Evolutionary conservation across 495 filamentous ascomycete species (phyloP).

Genomic region (Podospora pseudoanserina): DNA sequence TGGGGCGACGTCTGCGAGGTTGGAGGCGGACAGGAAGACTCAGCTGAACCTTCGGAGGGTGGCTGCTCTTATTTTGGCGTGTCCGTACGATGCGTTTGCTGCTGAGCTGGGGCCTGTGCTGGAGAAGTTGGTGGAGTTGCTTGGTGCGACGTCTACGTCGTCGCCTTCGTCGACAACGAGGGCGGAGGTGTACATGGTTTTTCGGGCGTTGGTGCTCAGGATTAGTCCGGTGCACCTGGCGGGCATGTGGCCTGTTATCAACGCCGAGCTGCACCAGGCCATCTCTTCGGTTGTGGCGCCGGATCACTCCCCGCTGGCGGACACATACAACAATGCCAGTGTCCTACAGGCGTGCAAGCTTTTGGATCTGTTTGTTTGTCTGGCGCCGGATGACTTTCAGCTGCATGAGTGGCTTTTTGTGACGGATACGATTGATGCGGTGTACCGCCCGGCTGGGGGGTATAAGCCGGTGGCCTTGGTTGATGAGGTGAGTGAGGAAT

Average conservation of each 20-base stretch:
- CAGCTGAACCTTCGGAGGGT: slow-evolving; percentile 87
- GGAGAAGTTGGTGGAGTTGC: slow-evolving; percentile 82
- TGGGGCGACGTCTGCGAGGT: slow-evolving; percentile 86
- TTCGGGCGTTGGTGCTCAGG: slow-evolving; percentile 75
- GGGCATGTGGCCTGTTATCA: slow-evolving; percentile 84
- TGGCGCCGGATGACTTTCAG: slow-evolving; percentile 93
- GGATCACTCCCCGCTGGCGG: slow-evolving; percentile 55
- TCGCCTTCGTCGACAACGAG: slow-evolving; percentile 88
- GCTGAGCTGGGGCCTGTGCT: slow-evolving; percentile 66
- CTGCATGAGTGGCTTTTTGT: slow-evolving; percentile 94
- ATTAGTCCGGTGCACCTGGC: slow-evolving; percentile 73
- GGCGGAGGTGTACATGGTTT: slow-evolving; percentile 83
- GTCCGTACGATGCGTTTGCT: slow-evolving; percentile 71
- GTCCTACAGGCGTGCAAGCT: slow-evolving; percentile 90
- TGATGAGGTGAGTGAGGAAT: slow-evolving; percentile 78
- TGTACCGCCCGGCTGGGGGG: slow-evolving; percentile 70
- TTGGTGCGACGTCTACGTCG: slow-evolving; percentile 79
- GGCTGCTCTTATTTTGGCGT: slow-evolving; percentile 70
- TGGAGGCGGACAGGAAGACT: slow-evolving; percentile 89
- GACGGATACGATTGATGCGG: slow-evolving; percentile 93
- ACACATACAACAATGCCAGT: slow-evolving; percentile 68
- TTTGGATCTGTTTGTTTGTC: slow-evolving; percentile 76
- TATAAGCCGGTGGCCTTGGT: slow-evolving; percentile 73
- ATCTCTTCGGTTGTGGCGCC: slow-evolving; percentile 71
- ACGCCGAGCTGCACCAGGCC: slow-evolving; percentile 77